These are phyloP conservation scores for Sporisorium sorghi DNA, from an alignment of 1,284 basidiomycete genomes.

Conservation along the genomic window DNA sequence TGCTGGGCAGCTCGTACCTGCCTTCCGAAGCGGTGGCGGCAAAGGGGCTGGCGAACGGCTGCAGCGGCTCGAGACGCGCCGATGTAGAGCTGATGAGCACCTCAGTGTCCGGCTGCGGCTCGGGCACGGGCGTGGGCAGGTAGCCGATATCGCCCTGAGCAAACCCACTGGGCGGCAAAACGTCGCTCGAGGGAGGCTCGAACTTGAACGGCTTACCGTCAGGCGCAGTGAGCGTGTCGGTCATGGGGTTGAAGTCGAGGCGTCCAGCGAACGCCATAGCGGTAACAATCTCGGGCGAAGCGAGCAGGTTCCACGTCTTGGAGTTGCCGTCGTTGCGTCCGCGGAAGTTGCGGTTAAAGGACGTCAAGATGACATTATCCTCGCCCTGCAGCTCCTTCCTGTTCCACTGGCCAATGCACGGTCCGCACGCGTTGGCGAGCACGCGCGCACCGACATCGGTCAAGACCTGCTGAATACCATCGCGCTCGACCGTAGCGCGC, in stretches of 20 bases:
- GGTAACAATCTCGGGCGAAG: slow-evolving; percentile 95
- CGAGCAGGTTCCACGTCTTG: slow-evolving; percentile 97
- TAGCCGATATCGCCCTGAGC: slow-evolving; percentile 81
- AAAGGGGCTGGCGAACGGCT: slow-evolving; percentile 88
- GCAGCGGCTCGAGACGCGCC: slow-evolving; percentile 81
- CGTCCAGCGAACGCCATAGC: slow-evolving; percentile 91
- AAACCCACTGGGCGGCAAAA: slow-evolving; percentile 87
- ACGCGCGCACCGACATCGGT: slow-evolving; percentile 90
- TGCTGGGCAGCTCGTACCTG: slow-evolving; percentile 79
- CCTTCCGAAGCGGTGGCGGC: slow-evolving; percentile 65
- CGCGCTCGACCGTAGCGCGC: slow-evolving; percentile 95
- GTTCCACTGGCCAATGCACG: slow-evolving; percentile 99
- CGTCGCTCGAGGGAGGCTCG: slow-evolving; percentile 82
- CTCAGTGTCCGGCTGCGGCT: slow-evolving; percentile 77
- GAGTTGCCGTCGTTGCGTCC: slow-evolving; percentile 96
- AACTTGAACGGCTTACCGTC: slow-evolving; percentile 86
- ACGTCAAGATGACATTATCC: slow-evolving; percentile 96
- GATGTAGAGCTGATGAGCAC: slow-evolving; percentile 75
- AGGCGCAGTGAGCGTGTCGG: slow-evolving; percentile 81
- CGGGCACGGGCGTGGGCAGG: slow-evolving; percentile 82
- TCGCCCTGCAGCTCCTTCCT: slow-evolving; percentile 88
- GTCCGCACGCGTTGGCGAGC: slow-evolving; percentile 97
- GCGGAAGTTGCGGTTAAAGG: slow-evolving; percentile 98
- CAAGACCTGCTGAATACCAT: slow-evolving; percentile 83
- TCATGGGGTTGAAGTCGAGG: slow-evolving; percentile 92